These are phyloP conservation scores for Candida awuae DNA, from an alignment of 805 yeast species.

Conservation along the genomic window DNA sequence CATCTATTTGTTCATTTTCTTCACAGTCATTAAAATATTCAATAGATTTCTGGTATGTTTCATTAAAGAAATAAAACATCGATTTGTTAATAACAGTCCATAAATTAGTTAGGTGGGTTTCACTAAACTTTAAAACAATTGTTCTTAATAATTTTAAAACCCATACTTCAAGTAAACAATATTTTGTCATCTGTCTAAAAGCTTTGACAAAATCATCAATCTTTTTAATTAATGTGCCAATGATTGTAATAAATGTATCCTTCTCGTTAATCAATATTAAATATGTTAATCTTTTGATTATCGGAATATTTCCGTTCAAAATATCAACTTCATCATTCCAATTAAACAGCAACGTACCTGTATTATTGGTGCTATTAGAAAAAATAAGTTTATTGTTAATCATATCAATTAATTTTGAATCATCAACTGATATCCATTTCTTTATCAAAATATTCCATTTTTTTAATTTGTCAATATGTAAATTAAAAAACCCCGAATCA, in stretches of 20 bases:
- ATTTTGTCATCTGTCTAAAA: conserved; percentile 21
- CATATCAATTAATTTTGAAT: conserved; percentile 50
- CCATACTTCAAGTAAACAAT: conserved; percentile 31
- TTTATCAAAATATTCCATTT: conserved; percentile 50
- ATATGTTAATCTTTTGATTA: conserved; percentile 55
- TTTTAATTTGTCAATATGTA: conserved; percentile 21
- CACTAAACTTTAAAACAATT: conserved; percentile 52
- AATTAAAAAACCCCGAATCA: conserved; percentile 50
- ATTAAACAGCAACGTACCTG: conserved; percentile 38
- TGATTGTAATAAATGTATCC: conserved; percentile 45
- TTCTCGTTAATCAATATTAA: conserved; percentile 53
- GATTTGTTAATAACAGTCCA: conserved; percentile 66
- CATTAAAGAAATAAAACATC: conserved; percentile 42
- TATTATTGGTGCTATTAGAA: conserved; percentile 38
- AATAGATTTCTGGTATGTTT: background rate
- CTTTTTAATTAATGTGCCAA: conserved; percentile 38
- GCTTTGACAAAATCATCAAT: conserved; percentile 23
- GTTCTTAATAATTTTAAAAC: conserved; percentile 57
- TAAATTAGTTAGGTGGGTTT: conserved; percentile 53
- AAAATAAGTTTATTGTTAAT: conserved; percentile 31
- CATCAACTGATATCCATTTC: conserved; percentile 59
- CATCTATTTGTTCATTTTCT: conserved; percentile 8
- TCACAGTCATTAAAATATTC: conserved; percentile 12
- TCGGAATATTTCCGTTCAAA: conserved; percentile 25
- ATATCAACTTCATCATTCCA: conserved; percentile 29